Evolutionary conservation across 345 rosid genomes (phyloP), one percentile per base, ranked within the genome.

Genomic region (Balakata baccata): DNA sequence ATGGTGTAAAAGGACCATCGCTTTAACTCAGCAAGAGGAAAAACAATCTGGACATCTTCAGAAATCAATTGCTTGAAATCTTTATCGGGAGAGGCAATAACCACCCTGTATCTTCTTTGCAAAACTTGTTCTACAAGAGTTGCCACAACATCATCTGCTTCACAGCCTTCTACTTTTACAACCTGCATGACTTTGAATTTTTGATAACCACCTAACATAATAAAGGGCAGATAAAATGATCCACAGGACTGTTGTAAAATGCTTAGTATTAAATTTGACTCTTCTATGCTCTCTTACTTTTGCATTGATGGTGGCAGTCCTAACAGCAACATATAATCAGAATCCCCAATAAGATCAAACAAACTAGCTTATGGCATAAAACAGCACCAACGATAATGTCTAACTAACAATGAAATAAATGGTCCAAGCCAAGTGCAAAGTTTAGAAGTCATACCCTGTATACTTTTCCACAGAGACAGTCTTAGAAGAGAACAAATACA

Each of bases 31-130:
- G 77, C 67, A 82, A 92, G 69, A 69, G 98, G 98, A 84, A 89
- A 82, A 75, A 90, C 97, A 72, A 94, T 84, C 64, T 92, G 98
- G 78, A 94, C 93, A 81, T 94, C 87, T 70, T 89, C 95, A 74
- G 95, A 92, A 58, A 94, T 84, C 81, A 94, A 79, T 84, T 94
- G 98, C 89, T 92, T 94, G 73, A 94, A 94, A 82, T 92, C 97
- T 86, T 94, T 94, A 77, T 94, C 98, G 4, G 97, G 98, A 60
- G 98, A 94, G 74, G 97, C 97, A 83, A 92, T 78, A 74, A 90
- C 97, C 18, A 82, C 95, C 0, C 75, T 78, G 70, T 86, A 80
- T 59, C 97, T 92, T 83, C 80, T 86, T 78, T 79, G 81, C 59
- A 90, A 75, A 68, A 84, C 98, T 83, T 92, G 97, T 68, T 72